Evolutionary conservation across 2,329 filamentous ascomycete genomes (phyloP).

Genomic region (Paramyrothecium sp.): DNA sequence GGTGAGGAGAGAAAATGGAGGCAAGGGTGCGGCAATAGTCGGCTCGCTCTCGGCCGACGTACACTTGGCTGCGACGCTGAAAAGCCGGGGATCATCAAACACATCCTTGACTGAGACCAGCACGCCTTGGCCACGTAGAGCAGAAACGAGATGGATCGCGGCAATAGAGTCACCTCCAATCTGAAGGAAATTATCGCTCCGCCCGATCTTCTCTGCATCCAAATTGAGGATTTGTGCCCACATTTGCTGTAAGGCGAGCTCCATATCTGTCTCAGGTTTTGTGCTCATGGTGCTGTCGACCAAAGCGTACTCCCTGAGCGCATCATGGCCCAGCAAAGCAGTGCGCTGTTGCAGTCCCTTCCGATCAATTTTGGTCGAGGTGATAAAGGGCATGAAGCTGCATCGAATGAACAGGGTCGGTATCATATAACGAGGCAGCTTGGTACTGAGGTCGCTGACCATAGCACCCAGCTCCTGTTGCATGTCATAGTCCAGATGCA

Average conservation of each 20-base stretch:
- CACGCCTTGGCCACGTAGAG: not conserved
- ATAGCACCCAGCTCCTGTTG: constrained; percentile 12
- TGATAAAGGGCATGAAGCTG: constrained; percentile 13
- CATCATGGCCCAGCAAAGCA: constrained; percentile 1
- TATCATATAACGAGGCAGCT: constrained; percentile 15
- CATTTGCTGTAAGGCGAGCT: constrained; percentile 6
- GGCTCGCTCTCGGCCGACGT: not conserved
- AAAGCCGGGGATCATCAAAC: constrained; percentile 10
- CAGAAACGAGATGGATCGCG: constrained; percentile 9
- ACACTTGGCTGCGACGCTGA: constrained; percentile 34
- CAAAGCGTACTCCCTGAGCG: not conserved
- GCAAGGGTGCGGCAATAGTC: constrained; percentile 20
- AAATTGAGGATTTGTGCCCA: constrained; percentile 13
- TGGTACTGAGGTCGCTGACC: constrained; percentile 5
- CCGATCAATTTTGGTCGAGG: constrained; percentile 14
- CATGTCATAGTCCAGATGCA: constrained; percentile 2
- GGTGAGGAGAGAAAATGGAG: constrained; percentile 26
- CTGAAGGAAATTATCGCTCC: constrained; percentile 8
- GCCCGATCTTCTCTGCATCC: constrained; percentile 6
- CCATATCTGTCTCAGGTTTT: constrained; percentile 1
- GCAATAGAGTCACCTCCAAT: constrained; percentile 12
- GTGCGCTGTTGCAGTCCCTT: constrained; percentile 2
- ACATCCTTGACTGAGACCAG: constrained; percentile 9
- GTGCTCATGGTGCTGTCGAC: not conserved
- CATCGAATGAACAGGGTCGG: constrained; percentile 16